Evolutionary conservation across 2,329 filamentous ascomycete species (phyloP), one percentile per base, ranked within the genome.

Genomic region (Sclerotinia spermophila): DNA sequence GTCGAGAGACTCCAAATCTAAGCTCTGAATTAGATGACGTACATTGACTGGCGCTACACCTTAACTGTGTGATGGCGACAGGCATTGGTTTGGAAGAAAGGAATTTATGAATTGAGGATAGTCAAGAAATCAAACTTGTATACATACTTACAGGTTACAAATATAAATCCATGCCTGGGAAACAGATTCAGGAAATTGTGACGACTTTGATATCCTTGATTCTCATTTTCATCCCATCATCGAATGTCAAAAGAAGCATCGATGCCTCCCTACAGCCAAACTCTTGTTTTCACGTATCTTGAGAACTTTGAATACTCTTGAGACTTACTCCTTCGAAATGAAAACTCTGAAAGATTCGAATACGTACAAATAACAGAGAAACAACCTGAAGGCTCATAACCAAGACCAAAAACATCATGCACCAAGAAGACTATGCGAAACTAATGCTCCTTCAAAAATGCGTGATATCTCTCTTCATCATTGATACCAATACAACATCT

Each of bases 1-100:
- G 92, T 98, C 70, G 95, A 98, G 87, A 89, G 94, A 78, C 87
- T 97, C 76, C 94, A 95, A 85, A 97, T 97, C 84, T 97, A 90
- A 88, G 61, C 24, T 21, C 38, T 44, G 27, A 30, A 27, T 35
- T 33, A 15, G 24, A 66, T 56, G 24, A n/a, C n/a, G 21, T 38
- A 38, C 59, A 69, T 53, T 65, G 24, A 51, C 68, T 30, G 30
- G 38, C 42, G 68, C 68, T 69, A 69, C 59, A 69, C 48, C 68
- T 69, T 69, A 56, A 56, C 38, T 69, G 68, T 35, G 68, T 69
- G 68, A 40, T 65, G 68, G 68, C 59, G 48, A 30, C 40, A 11
- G 21, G 59, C 48, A 35, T 40, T 30, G 45, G 24, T 21, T 21
- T 53, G 42, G 48, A 35, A 65, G 33, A 35, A 65, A 27, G 55